Conservation (phyloP, 1,284 basidiomycete species). For the Leccinum brunneo-olivaceum region DNA sequence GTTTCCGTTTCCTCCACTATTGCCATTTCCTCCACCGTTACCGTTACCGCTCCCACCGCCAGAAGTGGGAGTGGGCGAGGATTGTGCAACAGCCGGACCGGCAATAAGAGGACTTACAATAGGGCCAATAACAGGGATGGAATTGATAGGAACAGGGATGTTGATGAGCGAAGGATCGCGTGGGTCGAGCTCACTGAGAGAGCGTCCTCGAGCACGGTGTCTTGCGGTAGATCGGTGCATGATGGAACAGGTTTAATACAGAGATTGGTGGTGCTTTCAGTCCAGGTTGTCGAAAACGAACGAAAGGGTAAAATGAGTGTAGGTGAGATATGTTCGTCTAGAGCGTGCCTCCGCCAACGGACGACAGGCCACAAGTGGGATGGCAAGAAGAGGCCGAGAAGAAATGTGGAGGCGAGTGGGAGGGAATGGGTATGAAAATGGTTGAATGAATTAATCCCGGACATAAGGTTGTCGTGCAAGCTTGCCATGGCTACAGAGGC, state of each 20-base stretch:
- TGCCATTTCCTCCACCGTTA: no score
- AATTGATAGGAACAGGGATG: constrained; percentile 32
- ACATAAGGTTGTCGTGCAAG: constrained; percentile 6
- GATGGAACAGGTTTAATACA: constrained; percentile 2
- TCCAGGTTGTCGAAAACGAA: constrained; percentile 12
- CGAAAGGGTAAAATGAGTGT: constrained; percentile 20
- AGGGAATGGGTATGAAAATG: constrained; percentile 4
- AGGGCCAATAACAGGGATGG: constrained; percentile 34
- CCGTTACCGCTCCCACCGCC: background rate
- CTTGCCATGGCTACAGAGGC: constrained; percentile 22
- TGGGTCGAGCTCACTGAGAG: constrained; percentile 21
- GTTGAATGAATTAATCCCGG: constrained; percentile 7
- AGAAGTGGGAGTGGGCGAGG: constrained; percentile 9
- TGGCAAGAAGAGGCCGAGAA: constrained; percentile 1
- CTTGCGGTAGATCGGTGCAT: constrained; percentile 12
- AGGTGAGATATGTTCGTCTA: no score
- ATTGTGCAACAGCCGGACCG: constrained; percentile 9
- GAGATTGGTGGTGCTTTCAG: constrained; percentile 6
- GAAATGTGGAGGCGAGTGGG: constrained; percentile 4
- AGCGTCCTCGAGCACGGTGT: constrained; percentile 13
- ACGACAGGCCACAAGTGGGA: constrained; percentile 2
- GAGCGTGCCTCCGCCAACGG: constrained; percentile 11
- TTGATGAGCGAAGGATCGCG: constrained; percentile 38
- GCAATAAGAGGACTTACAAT: constrained; percentile 32
- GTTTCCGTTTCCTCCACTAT: no score